A percentile compares a stretch with the other conserved stretches of the same genome.
Conservation (phyloP, 345 rosid species). For the Eucalyptus coolabah region DNA sequence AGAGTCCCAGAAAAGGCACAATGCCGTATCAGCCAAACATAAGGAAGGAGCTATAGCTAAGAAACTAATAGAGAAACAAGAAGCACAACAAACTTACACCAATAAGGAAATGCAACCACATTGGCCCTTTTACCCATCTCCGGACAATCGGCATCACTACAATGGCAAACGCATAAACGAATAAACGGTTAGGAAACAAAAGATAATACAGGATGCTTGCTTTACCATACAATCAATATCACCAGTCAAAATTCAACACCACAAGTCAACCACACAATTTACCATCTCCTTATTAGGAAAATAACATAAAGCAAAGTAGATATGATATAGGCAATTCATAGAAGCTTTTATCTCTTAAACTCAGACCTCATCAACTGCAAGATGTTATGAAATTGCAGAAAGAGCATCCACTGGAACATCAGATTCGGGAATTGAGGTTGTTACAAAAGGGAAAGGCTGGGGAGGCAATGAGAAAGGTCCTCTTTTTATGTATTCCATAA, state of each 20-base stretch:
- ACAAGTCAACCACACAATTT: neutral
- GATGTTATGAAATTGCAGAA: neutral
- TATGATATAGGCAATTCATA: neutral
- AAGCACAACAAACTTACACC: conserved; percentile 50
- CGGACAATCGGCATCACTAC: conserved; percentile 83
- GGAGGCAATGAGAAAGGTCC: neutral
- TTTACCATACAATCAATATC: neutral
- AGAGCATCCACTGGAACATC: neutral
- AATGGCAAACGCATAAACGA: neutral
- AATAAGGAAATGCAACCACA: conserved; percentile 92
- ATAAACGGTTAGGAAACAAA: neutral
- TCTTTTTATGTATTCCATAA: neutral
- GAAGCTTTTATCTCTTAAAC: neutral
- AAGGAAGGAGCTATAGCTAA: neutral
- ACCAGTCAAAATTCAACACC: neutral
- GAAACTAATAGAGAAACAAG: neutral
- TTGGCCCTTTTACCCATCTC: conserved; percentile 77
- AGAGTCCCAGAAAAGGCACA: neutral
- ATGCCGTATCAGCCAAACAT: neutral
- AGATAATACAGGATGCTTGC: neutral
- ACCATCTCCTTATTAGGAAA: neutral
- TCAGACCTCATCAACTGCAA: neutral
- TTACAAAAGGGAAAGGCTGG: neutral
- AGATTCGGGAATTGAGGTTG: neutral
- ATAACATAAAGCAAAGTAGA: neutral